Percentiles rank a stretch among this genome's conserved stretches.
Conservation (phyloP, 179 eudicot species). For the Corrigiola litoralis region DNA sequence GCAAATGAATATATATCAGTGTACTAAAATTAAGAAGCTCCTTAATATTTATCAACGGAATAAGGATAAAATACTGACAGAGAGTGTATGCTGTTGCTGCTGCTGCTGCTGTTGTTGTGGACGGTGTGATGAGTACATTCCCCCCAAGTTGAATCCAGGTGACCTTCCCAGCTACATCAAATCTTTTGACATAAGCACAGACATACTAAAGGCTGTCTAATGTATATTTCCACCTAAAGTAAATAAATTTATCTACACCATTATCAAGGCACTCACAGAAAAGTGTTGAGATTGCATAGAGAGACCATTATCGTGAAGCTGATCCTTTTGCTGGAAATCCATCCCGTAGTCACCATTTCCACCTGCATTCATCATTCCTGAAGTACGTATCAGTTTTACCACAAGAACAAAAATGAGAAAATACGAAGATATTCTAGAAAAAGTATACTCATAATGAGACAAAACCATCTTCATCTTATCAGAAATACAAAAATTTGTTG, state of each 20-base stretch:
- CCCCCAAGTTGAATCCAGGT: slow-evolving; percentile 83
- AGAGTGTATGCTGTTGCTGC: slow-evolving; percentile 67
- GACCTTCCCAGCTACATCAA: slow-evolving; percentile 78
- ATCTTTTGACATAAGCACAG: slow-evolving; percentile 7
- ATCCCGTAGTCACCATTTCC: slow-evolving; percentile 78
- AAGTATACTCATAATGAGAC: neutral
- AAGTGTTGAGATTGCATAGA: slow-evolving; percentile 85
- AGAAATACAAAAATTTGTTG: neutral
- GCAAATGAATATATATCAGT: neutral
- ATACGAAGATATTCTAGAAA: neutral
- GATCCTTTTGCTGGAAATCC: slow-evolving; percentile 92
- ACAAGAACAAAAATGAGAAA: neutral
- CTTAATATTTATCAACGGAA: slow-evolving; percentile 38
- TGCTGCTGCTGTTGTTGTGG: slow-evolving; percentile 64
- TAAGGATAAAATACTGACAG: slow-evolving; percentile 60
- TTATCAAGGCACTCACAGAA: slow-evolving; percentile 43
- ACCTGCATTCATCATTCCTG: slow-evolving; percentile 34
- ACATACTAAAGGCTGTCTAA: neutral
- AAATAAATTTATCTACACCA: slow-evolving; percentile 9
- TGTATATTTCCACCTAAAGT: neutral
- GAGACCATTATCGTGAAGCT: slow-evolving; percentile 64
- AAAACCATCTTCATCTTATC: neutral
- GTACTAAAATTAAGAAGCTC: slow-evolving; percentile 33
- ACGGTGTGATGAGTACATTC: slow-evolving; percentile 75
- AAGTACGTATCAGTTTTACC: neutral